Conservation (phyloP, 2,329 filamentous ascomycete genomes). For the Sporothrix brasiliensis region DNA sequence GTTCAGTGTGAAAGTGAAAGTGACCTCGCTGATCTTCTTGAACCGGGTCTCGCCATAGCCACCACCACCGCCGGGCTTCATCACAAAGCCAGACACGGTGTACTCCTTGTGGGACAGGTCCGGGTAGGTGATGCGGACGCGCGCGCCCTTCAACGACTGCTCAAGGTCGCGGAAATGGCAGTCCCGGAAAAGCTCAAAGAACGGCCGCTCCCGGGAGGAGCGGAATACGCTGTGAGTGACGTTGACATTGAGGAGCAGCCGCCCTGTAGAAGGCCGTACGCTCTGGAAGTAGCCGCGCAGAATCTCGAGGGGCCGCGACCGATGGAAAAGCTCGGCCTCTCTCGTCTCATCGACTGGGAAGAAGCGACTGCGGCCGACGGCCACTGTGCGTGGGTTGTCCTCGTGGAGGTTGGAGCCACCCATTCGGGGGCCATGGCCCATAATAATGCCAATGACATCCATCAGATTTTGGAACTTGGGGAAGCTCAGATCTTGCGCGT, state of each 20-base stretch:
- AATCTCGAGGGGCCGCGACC: slow-evolving; percentile 40
- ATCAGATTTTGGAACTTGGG: slow-evolving; percentile 55
- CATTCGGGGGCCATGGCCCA: slow-evolving; percentile 50
- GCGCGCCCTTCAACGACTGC: slow-evolving; percentile 29
- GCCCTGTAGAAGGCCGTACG: slow-evolving; percentile 56
- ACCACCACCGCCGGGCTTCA: slow-evolving; percentile 5
- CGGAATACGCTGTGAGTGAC: slow-evolving; percentile 59
- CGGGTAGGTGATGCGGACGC: slow-evolving; percentile 42
- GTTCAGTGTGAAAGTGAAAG: slow-evolving; percentile 21
- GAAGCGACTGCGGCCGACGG: slow-evolving; percentile 54
- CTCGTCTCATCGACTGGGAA: slow-evolving; percentile 48
- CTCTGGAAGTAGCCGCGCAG: slow-evolving; percentile 61
- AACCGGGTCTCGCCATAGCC: slow-evolving; percentile 7
- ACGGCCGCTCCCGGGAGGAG: slow-evolving; percentile 22
- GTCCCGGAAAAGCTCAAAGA: slow-evolving; percentile 31
- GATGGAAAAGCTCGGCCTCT: slow-evolving; percentile 40
- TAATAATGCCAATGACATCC: slow-evolving; percentile 57
- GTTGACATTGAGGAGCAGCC: slow-evolving; percentile 59
- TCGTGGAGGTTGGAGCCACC: slow-evolving; percentile 38
- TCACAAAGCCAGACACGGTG: slow-evolving; percentile 39
- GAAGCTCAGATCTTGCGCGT: slow-evolving; percentile 45
- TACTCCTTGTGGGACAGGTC: slow-evolving; percentile 41
- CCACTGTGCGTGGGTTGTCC: slow-evolving; percentile 28
- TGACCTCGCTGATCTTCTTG: slow-evolving; percentile 30
- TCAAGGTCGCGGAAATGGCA: slow-evolving; percentile 29